phyloP scores from a whole-genome alignment of 345 rosid genomes.

The Salix suchowensis region DNA sequence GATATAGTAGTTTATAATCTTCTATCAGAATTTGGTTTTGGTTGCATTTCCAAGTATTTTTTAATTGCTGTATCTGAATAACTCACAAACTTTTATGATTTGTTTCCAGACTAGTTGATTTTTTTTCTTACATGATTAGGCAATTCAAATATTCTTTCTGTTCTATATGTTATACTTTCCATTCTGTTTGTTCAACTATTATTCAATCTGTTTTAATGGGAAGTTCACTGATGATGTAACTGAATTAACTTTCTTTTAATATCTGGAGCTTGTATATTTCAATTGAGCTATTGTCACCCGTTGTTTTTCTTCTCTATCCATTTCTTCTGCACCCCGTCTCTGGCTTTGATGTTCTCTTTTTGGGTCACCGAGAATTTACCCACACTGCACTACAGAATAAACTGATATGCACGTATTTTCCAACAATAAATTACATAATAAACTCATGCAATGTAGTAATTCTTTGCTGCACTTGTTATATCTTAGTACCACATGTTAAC shows the following conservation, averaged over 20 bases:
- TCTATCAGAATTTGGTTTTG: too few relatives aligned
- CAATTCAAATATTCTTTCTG: neutral
- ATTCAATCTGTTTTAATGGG: neutral
- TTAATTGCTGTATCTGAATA: too few relatives aligned
- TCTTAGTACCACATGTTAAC: neutral
- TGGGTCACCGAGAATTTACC: neutral
- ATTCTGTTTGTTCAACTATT: neutral
- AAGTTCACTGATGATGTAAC: too few relatives aligned
- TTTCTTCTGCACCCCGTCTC: neutral
- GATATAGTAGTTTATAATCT: too few relatives aligned
- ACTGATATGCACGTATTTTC: neutral
- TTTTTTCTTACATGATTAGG: neutral
- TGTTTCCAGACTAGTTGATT: neutral
- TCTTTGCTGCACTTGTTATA: neutral
- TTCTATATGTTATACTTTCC: neutral
- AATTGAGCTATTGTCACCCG: too few relatives aligned
- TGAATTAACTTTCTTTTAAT: too few relatives aligned
- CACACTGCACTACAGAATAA: neutral
- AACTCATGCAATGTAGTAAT: neutral
- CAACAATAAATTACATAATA: neutral
- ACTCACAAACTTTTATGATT: neutral
- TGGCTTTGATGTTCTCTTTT: neutral
- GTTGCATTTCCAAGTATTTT: too few relatives aligned
- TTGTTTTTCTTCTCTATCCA: neutral
- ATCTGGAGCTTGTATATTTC: too few relatives aligned